phyloP scores from a whole-genome alignment of 1,284 basidiomycete species.

The Trametes versicolor region DNA sequence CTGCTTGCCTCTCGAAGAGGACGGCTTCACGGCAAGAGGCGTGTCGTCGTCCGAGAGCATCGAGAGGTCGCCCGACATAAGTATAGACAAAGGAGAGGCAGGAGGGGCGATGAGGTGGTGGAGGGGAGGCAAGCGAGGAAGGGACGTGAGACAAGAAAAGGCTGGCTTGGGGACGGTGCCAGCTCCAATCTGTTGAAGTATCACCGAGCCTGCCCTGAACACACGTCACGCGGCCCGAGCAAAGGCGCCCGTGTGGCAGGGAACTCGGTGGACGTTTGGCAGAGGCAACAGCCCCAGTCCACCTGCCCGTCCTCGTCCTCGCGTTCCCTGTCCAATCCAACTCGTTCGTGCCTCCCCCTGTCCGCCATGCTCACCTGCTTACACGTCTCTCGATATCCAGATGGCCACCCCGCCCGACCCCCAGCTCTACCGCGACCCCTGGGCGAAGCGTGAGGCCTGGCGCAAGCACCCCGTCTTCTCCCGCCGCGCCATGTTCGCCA shows the following conservation, averaged over 20 bases:
- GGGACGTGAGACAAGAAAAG: conserved; percentile 42
- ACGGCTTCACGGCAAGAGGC: conserved; percentile 60
- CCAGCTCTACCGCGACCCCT: conserved; percentile 90
- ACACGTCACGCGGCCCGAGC: conserved; percentile 29
- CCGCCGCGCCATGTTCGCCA: conserved; percentile 86
- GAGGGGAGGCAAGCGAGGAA: conserved; percentile 38
- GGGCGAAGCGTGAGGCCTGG: conserved; percentile 96
- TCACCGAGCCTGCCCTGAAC: conserved; percentile 68
- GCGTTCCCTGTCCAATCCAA: conserved; percentile 13
- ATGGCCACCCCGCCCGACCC: conserved; percentile 59
- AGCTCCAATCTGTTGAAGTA: conserved; percentile 52
- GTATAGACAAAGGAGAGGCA: conserved; percentile 25
- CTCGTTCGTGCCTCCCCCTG: conserved; percentile 20
- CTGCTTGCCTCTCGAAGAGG: conserved; percentile 31
- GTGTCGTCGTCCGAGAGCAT: conserved; percentile 76
- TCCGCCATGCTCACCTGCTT: conserved; percentile 20
- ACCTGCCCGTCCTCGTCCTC: conserved; percentile 9
- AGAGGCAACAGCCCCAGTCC: conserved; percentile 5
- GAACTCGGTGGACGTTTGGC: conserved; percentile 2
- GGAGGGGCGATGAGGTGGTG: conserved; percentile 31
- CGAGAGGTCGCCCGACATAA: conserved; percentile 57
- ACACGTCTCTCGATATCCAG: conserved; percentile 23
- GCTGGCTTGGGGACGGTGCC: conserved; percentile 33
- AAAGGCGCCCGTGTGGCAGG: conserved; percentile 25
- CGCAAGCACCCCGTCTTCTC: conserved; percentile 89